Evolutionary conservation across 495 filamentous ascomycete species (phyloP).

Genomic region (Delitschia confertaspora): DNA sequence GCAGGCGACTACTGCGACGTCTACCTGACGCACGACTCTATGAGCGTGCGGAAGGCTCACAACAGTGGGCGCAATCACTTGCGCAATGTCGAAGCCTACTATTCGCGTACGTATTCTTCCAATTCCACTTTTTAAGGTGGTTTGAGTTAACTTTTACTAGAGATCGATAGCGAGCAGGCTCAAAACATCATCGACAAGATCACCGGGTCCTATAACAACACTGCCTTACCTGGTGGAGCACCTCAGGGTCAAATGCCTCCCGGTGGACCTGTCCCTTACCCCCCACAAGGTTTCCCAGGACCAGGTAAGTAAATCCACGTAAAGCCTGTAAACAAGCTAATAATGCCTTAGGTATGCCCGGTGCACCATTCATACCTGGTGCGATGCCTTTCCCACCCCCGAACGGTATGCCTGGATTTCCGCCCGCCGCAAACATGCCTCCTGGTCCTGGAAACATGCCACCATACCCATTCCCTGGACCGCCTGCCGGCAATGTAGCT

Average conservation of each 20-base stretch:
- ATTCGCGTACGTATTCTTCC: slow-evolving; percentile 62
- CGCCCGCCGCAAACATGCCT: neutral
- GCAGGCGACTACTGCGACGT: slow-evolving; percentile 99
- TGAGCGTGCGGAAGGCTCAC: slow-evolving; percentile 98
- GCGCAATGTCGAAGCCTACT: slow-evolving; percentile 96
- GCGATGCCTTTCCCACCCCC: slow-evolving; percentile 43
- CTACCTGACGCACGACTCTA: slow-evolving; percentile 98
- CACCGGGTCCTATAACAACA: slow-evolving; percentile 88
- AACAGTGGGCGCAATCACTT: slow-evolving; percentile 94
- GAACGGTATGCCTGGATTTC: neutral
- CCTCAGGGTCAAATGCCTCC: too few species aligned
- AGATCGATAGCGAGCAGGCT: slow-evolving; percentile 97
- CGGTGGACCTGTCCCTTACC: slow-evolving; percentile 40
- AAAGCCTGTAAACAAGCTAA: too few species aligned
- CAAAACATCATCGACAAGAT: slow-evolving; percentile 97
- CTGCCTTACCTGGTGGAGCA: too few species aligned
- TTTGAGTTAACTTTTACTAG: slow-evolving; percentile 37
- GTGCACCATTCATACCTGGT: slow-evolving; percentile 3
- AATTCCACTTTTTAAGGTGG: neutral
- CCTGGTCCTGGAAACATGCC: slow-evolving; percentile 9
- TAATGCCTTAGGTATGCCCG: too few species aligned
- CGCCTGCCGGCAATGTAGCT: neutral
- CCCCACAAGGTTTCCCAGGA: slow-evolving; percentile 45
- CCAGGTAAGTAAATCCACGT: slow-evolving; percentile 45
- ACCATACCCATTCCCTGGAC: slow-evolving; percentile 3